phyloP scores from a whole-genome alignment of 1,284 basidiomycete species.

The Athelia psychrophila region DNA sequence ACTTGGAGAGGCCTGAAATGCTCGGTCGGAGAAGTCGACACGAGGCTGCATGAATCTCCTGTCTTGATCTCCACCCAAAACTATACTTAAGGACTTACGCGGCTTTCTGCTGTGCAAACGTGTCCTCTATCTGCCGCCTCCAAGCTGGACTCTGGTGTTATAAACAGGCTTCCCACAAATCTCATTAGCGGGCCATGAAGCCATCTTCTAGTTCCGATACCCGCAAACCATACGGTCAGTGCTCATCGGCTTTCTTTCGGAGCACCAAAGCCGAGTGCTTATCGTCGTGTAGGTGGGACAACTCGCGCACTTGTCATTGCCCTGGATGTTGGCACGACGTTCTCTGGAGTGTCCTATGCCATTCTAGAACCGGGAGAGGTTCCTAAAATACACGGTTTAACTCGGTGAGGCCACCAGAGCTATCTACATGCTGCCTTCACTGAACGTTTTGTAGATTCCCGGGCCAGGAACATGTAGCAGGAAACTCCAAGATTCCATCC shows the following conservation, averaged over 20 bases:
- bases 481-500: constrained; percentile 78
- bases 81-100: no score
- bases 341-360: constrained; percentile 58
- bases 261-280: background rate
- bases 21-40: no score
- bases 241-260: background rate
- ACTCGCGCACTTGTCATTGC: constrained; percentile 67
- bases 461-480: constrained; percentile 80
- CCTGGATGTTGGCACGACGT: constrained; percentile 71
- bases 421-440: constrained; percentile 5
- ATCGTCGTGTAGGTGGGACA: constrained; percentile 33
- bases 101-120: no score
- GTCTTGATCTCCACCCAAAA: no score
- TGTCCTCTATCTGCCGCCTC: no score
- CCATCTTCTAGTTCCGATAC: constrained; percentile 49
- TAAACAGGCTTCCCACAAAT: no score
- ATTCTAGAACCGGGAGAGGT: constrained; percentile 72
- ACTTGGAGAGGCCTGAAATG: no score
- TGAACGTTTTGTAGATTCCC: constrained; percentile 51
- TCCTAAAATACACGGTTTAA: constrained; percentile 72
- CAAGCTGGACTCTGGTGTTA: no score
- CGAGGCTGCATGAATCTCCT: no score
- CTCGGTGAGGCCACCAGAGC: constrained; percentile 41
- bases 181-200: constrained; percentile 27
- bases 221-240: constrained; percentile 60